Base-by-base conservation (phyloP, 2,329 filamentous ascomycete genomes). In the Xylaria sp. region DNA sequence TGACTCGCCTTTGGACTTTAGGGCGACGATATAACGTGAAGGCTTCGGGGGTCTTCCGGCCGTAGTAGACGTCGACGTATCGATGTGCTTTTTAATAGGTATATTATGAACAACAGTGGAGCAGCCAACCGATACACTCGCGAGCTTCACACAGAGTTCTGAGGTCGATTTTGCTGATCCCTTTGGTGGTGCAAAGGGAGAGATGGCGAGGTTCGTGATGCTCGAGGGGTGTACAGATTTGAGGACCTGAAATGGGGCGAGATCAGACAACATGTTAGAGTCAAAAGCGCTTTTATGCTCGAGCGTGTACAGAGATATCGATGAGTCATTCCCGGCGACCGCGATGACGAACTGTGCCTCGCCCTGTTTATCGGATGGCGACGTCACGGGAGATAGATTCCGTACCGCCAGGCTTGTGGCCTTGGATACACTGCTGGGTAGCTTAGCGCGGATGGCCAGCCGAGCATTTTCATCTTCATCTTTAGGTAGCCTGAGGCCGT, bases 261-360 rank as follows among this genome's bases (percentile, higher is more conserved):
- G 78, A 61, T 84, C 78, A 57, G 78, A 71, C 43, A 88, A 75
- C 35, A 88, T 74, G 40, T 83, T 80, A 47, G 86, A 74, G 8
- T 75, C 74, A 21, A 74, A 74, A 31, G 79, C 74, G 17, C 76
- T 73, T 60, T 80, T 80, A 72, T 92, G 90, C 66, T 96, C 90
- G 60, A 96, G 79, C 0, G 91, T 93, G 75, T 89, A 90, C 27
- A 97, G 79, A 4, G 86, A 86, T 66, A 97, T 88, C 10, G 91
- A 92, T 62, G 88, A 87, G 74, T 96, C 91, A 69, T 90, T 90
- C 8, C 89, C 90, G 2, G 91, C 90, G 13, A 96, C 87, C 6
- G 93, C 93, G 67, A 97, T 83, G 47, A 90, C 85, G 66, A 92
- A 90, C 76, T 97, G 92, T 47, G 88, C 85, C 61, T 90, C 87